Base-by-base conservation (phyloP, 441 rosid genomes). In the Eruca vesicaria region DNA sequence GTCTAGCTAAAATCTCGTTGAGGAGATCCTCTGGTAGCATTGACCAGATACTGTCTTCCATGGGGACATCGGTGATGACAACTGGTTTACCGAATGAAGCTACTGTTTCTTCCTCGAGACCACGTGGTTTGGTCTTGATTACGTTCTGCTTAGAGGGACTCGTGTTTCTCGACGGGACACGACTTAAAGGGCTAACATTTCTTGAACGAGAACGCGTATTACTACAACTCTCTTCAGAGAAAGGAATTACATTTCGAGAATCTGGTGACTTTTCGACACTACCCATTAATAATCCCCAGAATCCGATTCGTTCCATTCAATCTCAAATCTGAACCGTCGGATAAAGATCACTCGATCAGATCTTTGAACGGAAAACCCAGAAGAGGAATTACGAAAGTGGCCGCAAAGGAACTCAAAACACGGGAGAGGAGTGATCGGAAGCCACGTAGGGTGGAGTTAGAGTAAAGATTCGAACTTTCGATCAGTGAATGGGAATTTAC, bases 31-130 rank as follows among this genome's bases (percentile, higher is more conserved):
- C 99, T 0, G 99, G 99, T 75, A 94, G 83, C 97, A 90, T 86
- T 10, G 97, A 94, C 99, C 99, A 94, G 60, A 92, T 86, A 59
- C 83, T 83, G 77, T 94, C 97, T 71, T 90, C 98, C 99, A 92
- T 94, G 70, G 85, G 97, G 74, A 94, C 85, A 80, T 90, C 94
- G 15, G 83, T 77, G n/a, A n/a, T n/a, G 88, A 31, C 87, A 55
- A 77, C 77, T n/a, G 76, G 79, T 81, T 92, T 94, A 59, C 97
- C 89, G 80, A 94, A 90, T 55, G 96, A 86, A 79, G 96, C 86
- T 11, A 79, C 88, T 0, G 90, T 90, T 71, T 94, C 99, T 82
- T 90, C 99, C 73, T 92, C 99, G 9, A 94, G 81, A 63, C 99
- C 99, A 33, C 97, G 91, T 18, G 99, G 98, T 59, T 89, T 94